Percentiles rank a stretch among this genome's conserved stretches.
Evolutionary conservation across 768 basidiomycete species (phyloP).

Genomic region (Tephrocybe sp.): DNA sequence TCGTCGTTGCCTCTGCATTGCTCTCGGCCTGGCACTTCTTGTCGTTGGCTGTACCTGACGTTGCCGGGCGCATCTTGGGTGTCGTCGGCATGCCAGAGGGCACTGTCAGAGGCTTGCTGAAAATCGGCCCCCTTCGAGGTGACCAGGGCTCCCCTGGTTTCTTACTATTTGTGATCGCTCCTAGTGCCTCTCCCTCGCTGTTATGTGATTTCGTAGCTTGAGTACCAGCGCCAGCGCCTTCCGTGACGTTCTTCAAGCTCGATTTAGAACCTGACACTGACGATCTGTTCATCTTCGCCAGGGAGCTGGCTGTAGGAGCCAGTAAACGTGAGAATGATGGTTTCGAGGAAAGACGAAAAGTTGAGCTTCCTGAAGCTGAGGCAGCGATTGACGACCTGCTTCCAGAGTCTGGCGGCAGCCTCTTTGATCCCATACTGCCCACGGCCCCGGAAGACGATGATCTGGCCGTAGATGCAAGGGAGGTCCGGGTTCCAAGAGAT

Average conservation of each 20-base stretch:
- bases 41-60: constrained; percentile 1
- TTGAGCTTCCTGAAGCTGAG: constrained; percentile 13
- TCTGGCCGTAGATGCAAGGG: constrained; percentile 25
- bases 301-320: constrained; percentile 76
- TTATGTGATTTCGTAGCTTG: background rate
- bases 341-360: constrained; percentile 18
- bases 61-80: constrained; percentile 26
- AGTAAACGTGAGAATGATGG: constrained; percentile 46
- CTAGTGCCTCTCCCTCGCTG: background rate
- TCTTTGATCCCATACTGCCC: constrained; percentile 37
- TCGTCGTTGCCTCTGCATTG: background rate
- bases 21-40: background rate
- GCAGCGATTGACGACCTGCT: background rate
- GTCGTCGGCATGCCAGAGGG: constrained; percentile 39
- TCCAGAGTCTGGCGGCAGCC: constrained; percentile 13
- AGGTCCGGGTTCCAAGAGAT: constrained; percentile 43
- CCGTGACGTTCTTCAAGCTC: constrained; percentile 11
- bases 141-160: constrained; percentile 24
- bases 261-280: constrained; percentile 10
- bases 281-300: constrained; percentile 51
- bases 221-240: background rate
- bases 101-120: constrained; percentile 50
- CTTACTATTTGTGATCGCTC: constrained; percentile 37
- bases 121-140: constrained; percentile 38
- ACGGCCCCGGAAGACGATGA: constrained; percentile 22